Conservation (phyloP, 805 yeast genomes). For the Kluyveromyces siamensis region DNA sequence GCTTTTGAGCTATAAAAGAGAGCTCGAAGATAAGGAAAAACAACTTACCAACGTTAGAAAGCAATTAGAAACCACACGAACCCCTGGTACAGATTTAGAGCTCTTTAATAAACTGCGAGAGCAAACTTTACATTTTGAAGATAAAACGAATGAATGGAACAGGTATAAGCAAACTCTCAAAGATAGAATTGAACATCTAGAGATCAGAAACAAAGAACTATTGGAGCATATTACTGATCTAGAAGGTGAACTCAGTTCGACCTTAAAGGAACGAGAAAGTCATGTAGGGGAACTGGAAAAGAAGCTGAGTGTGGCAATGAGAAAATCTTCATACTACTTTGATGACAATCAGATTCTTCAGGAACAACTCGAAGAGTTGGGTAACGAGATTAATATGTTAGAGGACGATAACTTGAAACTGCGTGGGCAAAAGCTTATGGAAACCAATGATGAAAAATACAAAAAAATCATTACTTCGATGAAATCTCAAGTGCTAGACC, state of each 20-base stretch:
- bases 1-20: conserved; percentile 8
- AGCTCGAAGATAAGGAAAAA: conserved; percentile 10
- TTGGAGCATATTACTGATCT: conserved; percentile 5
- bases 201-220: background rate
- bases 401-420: conserved; percentile 19
- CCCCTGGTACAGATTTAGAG: background rate
- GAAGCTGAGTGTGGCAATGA: conserved; percentile 8
- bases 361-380: conserved; percentile 7
- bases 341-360: conserved; percentile 9
- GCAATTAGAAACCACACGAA: background rate
- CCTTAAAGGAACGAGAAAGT: conserved; percentile 20
- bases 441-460: conserved; percentile 32
- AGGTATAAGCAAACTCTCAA: background rate
- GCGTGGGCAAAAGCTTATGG: conserved; percentile 13
- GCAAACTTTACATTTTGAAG: conserved; percentile 1
- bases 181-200: background rate
- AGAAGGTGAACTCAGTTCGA: conserved; percentile 15
- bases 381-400: conserved; percentile 10
- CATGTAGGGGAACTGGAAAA: conserved; percentile 19
- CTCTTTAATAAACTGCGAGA: background rate
- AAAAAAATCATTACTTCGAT: conserved; percentile 29
- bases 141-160: conserved; percentile 1
- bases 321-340: conserved; percentile 8
- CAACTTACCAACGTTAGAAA: conserved; percentile 4
- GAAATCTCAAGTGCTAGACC: conserved; percentile 25